Evolutionary conservation across 148 eudicot species (phyloP).

Genomic region (Diospyros lotus): DNA sequence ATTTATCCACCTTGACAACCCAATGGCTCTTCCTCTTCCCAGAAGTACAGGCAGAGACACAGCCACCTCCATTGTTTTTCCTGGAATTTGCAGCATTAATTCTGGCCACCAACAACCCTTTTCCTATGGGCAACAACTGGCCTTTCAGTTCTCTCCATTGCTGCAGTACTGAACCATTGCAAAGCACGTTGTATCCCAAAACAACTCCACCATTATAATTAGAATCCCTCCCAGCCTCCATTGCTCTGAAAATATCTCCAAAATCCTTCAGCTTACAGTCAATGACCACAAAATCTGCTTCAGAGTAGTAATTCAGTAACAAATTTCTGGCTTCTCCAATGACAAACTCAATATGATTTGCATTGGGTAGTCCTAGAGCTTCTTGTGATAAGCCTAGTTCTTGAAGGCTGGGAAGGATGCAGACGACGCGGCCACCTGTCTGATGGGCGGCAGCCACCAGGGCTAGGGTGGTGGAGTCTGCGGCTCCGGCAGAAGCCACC

Average conservation of each 20-base stretch:
- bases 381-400: conserved; percentile 21
- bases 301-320: conserved; percentile 28
- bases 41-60: conserved; percentile 7
- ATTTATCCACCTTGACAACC: conserved; percentile 68
- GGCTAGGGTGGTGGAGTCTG: conserved; percentile 39
- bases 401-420: conserved; percentile 34
- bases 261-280: conserved; percentile 44
- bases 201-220: conserved; percentile 31
- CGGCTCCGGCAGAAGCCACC: conserved; percentile 39
- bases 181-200: conserved; percentile 61
- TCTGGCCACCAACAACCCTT: conserved; percentile 58
- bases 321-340: conserved; percentile 47
- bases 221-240: conserved; percentile 14
- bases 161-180: conserved; percentile 27
- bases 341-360: conserved; percentile 41
- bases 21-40: conserved; percentile 46
- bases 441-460: conserved; percentile 73
- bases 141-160: conserved; percentile 28
- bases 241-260: conserved; percentile 15
- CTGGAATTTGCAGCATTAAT: conserved; percentile 18
- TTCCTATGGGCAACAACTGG: conserved; percentile 65
- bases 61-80: not conserved
- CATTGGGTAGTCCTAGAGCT: conserved; percentile 24
- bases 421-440: conserved; percentile 60
- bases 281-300: conserved; percentile 56